These are phyloP conservation scores for Ogataea hybrid DNA, from an alignment of 1,139 yeast genomes.

Conservation along the genomic window DNA sequence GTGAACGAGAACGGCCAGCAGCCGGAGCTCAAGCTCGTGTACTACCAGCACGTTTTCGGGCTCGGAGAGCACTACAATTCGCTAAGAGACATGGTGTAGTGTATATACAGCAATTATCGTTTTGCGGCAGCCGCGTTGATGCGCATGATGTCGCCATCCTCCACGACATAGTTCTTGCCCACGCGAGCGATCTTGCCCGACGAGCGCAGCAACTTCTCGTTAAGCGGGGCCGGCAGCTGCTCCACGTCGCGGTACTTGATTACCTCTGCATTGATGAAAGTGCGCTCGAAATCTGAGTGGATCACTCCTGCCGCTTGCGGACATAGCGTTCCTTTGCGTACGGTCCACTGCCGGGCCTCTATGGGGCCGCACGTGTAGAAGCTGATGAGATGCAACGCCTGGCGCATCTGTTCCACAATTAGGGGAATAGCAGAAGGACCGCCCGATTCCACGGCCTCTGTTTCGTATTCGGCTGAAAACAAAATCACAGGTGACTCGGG, in stretches of 20 bases:
- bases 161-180: constrained; percentile 71
- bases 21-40: constrained; percentile 67
- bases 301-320: constrained; percentile 95
- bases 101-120: constrained; percentile 11
- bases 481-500: constrained; percentile 54
- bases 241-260: constrained; percentile 54
- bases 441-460: constrained; percentile 32
- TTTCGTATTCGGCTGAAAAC: constrained; percentile 62
- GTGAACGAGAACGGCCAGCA: constrained; percentile 53
- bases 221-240: constrained; percentile 38
- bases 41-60: constrained; percentile 82
- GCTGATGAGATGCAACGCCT: constrained; percentile 67
- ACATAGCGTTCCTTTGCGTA: constrained; percentile 73
- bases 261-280: constrained; percentile 73
- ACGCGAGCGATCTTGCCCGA: constrained; percentile 53
- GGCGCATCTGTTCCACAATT: constrained; percentile 63
- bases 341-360: constrained; percentile 93
- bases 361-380: constrained; percentile 90
- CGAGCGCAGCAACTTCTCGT: constrained; percentile 43
- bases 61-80: constrained; percentile 96
- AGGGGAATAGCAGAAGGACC: constrained; percentile 40
- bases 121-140: constrained; percentile 49
- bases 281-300: constrained; percentile 82
- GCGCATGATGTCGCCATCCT: constrained; percentile 74
- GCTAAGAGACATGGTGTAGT: constrained; percentile 43